Conservation (phyloP, 2,329 filamentous ascomycete species). For the Camillea tinctor region DNA sequence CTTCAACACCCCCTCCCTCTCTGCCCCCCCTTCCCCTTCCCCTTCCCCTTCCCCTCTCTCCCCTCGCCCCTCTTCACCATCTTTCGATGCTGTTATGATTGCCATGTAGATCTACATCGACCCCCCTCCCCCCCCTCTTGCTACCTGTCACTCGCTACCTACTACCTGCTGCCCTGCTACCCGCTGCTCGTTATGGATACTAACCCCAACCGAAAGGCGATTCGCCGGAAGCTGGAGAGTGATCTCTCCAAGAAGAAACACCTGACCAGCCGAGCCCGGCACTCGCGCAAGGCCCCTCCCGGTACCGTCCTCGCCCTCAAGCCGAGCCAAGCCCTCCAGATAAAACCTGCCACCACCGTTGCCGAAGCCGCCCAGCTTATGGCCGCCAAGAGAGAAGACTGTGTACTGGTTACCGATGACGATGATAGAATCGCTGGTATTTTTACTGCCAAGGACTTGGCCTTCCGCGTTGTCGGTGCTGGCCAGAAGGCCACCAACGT, state of each 20-base stretch:
- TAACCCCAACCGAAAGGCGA: constrained; percentile 64
- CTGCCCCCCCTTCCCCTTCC: too few species aligned
- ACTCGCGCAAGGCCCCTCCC: constrained; percentile 89
- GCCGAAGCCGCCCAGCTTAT: constrained; percentile 97
- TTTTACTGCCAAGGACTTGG: constrained; percentile 97
- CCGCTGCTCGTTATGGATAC: constrained; percentile 23
- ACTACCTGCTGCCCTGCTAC: too few species aligned
- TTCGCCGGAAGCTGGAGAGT: constrained; percentile 93
- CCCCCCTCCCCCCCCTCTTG: neutral
- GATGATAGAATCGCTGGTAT: constrained; percentile 98
- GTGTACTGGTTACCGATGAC: constrained; percentile 94
- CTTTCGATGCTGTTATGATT: constrained; percentile 1
- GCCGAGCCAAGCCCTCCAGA: constrained; percentile 93
- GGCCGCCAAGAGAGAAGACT: constrained; percentile 98
- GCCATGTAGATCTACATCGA: neutral
- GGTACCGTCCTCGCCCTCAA: constrained; percentile 94
- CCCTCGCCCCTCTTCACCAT: neutral
- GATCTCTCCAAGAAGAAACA: constrained; percentile 98
- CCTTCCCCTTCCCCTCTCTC: neutral
- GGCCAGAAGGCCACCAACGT: constrained; percentile 86
- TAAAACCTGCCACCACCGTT: constrained; percentile 91
- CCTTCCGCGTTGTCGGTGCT: constrained; percentile 90
- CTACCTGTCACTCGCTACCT: neutral
- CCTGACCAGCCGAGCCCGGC: constrained; percentile 72
- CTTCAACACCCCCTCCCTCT: too few species aligned